Evolutionary conservation across 495 filamentous ascomycete genomes (phyloP), one percentile per base, ranked within the genome.

Genomic region (Gamarada debralockiae): DNA sequence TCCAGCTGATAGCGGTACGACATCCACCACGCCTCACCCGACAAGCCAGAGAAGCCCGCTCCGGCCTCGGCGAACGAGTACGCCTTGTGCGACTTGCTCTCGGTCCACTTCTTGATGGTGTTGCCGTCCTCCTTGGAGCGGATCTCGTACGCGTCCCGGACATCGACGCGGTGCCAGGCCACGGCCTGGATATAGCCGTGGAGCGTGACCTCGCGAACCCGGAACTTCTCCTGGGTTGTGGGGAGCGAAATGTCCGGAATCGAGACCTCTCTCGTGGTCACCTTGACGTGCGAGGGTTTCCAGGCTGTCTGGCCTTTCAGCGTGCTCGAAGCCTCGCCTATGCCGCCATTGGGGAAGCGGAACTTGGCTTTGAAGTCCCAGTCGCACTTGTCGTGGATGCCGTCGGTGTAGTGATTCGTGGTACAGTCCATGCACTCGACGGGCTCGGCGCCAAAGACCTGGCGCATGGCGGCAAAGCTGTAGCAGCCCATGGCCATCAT

Each of bases 401-500:
- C 34, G 9, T 47, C 52, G 0, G 73, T 67, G 6, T 67, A 72
- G 3, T 79, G 64, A 52, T 81, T 76, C 75, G 85, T 77, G 47
- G 78, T 55, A 6, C 70, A 63, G 20, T 79, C 80, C 4, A 51
- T 23, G 27, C 48, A 51, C 24, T 53, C 53, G 10, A 42, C 49
- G n/a, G 58, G 58, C 23, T 60, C 58, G 1, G 33, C 20, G 1
- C 49, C 53, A 34, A 60, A 57, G 18, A 53, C 45, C 2, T 41
- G 12, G 3, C 58, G 29, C 18, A 60, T 22, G 22, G 39, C 55
- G 17, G 66, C 70, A 13, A 79, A 47, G 14, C 67, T 67, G 58
- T 84, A 85, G 0, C 73, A 69, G 3, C 72, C 74, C 6, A 80
- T 65, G 53, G 82, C 80, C 79, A 86, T 79, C 43, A 80, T 55